phyloP scores from a whole-genome alignment of 805 yeast species.

The Kuraishia ogatae region DNA sequence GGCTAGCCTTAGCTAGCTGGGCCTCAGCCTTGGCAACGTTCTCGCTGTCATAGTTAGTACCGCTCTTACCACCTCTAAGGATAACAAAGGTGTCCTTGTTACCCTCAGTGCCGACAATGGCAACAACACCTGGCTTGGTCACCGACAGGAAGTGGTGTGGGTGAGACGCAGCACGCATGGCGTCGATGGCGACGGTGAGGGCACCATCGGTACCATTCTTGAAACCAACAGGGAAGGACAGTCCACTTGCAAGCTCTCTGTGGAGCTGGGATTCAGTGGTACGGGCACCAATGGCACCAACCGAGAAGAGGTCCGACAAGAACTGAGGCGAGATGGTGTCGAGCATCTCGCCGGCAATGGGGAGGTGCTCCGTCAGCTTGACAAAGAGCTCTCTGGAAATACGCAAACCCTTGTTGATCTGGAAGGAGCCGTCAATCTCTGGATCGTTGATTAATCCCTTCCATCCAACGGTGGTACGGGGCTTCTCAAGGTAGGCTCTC shows the following conservation, averaged over 20 bases:
- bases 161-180: slow-evolving; percentile 83
- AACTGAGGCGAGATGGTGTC: slow-evolving; percentile 97
- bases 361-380: slow-evolving; percentile 75
- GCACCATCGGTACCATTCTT: slow-evolving; percentile 98
- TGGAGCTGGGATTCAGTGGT: slow-evolving; percentile 98
- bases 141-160: slow-evolving; percentile 96
- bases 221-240: slow-evolving; percentile 98
- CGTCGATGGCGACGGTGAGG: slow-evolving; percentile 87
- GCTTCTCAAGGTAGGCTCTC: slow-evolving; percentile 98
- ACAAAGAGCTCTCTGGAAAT: slow-evolving; percentile 79
- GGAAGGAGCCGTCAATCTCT: slow-evolving; percentile 83
- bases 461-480: slow-evolving; percentile 99
- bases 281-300: slow-evolving; percentile 99
- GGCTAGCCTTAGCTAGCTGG: slow-evolving; percentile 34
- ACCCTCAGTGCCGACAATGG: slow-evolving; percentile 94
- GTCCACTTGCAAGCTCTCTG: slow-evolving; percentile 94
- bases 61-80: slow-evolving; percentile 90
- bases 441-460: slow-evolving; percentile 97
- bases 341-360: slow-evolving; percentile 96
- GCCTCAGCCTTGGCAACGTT: slow-evolving; percentile 70
- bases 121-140: slow-evolving; percentile 94
- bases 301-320: slow-evolving; percentile 80
- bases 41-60: slow-evolving; percentile 83
- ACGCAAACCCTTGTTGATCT: slow-evolving; percentile 90
- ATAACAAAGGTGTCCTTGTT: slow-evolving; percentile 91